Evolutionary conservation across 306 rosid genomes (phyloP).

Genomic region (Benincasa hispida): DNA sequence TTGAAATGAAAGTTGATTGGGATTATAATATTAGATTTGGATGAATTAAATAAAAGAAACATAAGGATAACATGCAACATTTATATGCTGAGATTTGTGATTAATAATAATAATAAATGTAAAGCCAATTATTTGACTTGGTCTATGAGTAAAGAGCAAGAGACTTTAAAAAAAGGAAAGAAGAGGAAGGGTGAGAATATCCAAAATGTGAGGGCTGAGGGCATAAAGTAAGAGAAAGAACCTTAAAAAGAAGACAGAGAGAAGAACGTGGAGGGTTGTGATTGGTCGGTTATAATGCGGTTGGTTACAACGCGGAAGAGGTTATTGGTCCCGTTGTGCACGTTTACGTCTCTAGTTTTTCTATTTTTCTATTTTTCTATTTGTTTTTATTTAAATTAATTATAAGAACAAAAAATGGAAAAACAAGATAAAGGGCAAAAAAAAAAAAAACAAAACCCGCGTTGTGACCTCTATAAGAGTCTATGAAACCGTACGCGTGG

Average conservation of each 20-base stretch:
- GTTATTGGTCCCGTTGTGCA: constrained; percentile 24
- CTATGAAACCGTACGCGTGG: constrained; percentile 40
- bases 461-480: constrained; percentile 9
- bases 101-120: background rate
- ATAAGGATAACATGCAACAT: background rate
- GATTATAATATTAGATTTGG: background rate
- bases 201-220: constrained; percentile 2
- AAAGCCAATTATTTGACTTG: background rate
- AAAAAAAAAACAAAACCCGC: background rate
- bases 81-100: too few species aligned
- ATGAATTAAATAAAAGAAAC: background rate
- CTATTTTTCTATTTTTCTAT: background rate
- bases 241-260: background rate
- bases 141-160: background rate
- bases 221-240: background rate
- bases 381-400: background rate
- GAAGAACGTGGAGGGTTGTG: background rate
- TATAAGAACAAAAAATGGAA: background rate
- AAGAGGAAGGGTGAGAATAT: background rate
- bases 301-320: constrained; percentile 9
- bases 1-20: too few species aligned
- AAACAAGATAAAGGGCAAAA: too few species aligned
- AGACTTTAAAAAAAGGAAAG: background rate
- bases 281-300: background rate
- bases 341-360: constrained; percentile 64